phyloP scores from a whole-genome alignment of 2,329 filamentous ascomycete species.

The Ceratocystis albifundus region DNA sequence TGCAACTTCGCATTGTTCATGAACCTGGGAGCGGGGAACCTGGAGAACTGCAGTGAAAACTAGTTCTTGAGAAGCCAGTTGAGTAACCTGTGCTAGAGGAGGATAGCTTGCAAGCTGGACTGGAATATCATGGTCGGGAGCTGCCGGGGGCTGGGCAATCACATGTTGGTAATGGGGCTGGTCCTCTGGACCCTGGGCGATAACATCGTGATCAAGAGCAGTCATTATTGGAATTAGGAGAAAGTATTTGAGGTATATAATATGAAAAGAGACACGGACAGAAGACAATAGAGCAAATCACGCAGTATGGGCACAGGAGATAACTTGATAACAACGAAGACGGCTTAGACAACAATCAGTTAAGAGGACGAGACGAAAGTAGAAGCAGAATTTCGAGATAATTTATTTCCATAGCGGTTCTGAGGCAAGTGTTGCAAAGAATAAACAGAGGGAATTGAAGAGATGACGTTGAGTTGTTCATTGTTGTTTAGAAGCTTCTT shows the following conservation, averaged over 20 bases:
- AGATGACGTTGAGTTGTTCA: background rate
- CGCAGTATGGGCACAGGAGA: background rate
- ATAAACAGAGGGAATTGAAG: background rate
- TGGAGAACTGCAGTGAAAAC: slow-evolving; percentile 60
- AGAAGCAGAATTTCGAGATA: background rate
- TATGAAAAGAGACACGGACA: background rate
- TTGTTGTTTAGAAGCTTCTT: background rate
- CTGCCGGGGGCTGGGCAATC: slow-evolving; percentile 10
- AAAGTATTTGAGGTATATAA: background rate
- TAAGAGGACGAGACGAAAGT: background rate
- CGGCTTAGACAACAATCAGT: background rate
- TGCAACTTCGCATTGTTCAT: slow-evolving; percentile 56
- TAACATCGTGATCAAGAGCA: slow-evolving; percentile 14
- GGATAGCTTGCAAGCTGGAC: slow-evolving; percentile 42
- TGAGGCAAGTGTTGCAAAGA: background rate
- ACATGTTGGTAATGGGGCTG: slow-evolving; percentile 16
- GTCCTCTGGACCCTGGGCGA: slow-evolving; percentile 16
- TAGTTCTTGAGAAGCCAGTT: slow-evolving; percentile 39
- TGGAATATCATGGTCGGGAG: slow-evolving; percentile 9
- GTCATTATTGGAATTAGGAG: background rate
- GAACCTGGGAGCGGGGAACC: slow-evolving; percentile 42
- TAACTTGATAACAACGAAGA: background rate
- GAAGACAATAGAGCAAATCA: background rate
- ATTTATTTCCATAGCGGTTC: background rate
- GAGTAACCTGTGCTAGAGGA: slow-evolving; percentile 62